phyloP scores from a whole-genome alignment of 768 basidiomycete species.

The Rhizopogon vesiculosus region DNA sequence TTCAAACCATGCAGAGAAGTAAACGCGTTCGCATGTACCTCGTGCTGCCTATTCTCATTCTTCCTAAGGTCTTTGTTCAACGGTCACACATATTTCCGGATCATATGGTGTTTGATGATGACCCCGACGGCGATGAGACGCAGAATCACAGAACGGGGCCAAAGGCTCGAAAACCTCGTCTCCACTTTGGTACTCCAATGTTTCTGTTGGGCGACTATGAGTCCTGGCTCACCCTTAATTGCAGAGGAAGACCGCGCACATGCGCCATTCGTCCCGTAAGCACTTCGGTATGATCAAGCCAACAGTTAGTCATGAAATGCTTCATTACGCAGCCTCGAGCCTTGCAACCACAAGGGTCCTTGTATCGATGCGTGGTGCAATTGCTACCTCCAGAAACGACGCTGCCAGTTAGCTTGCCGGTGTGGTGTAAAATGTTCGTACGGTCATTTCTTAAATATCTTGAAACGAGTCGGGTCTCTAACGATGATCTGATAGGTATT shows the following conservation, averaged over 20 bases:
- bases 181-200: constrained; percentile 12
- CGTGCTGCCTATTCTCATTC: not conserved
- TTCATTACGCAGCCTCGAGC: constrained; percentile 20
- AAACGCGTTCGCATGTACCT: not conserved
- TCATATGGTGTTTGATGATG: constrained; percentile 12
- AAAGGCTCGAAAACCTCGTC: not conserved
- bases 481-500: constrained; percentile 26
- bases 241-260: constrained; percentile 7
- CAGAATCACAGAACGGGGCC: not conserved
- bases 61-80: constrained; percentile 14
- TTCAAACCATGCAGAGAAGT: constrained; percentile 46
- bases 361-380: constrained; percentile 37
- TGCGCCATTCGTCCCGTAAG: constrained; percentile 8
- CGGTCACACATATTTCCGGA: constrained; percentile 15
- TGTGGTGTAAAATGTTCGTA: constrained; percentile 39
- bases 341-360: constrained; percentile 45
- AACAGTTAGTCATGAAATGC: not conserved
- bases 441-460: not conserved
- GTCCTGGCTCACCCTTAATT: not conserved
- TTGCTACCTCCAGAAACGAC: constrained; percentile 33
- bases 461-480: constrained; percentile 13
- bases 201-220: not conserved
- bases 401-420: constrained; percentile 45
- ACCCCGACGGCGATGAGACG: not conserved
- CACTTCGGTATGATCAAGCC: not conserved